These are phyloP conservation scores for Cavenderia fasciculata DNA, from an alignment of 78 protist species.

Conservation along the genomic window DNA sequence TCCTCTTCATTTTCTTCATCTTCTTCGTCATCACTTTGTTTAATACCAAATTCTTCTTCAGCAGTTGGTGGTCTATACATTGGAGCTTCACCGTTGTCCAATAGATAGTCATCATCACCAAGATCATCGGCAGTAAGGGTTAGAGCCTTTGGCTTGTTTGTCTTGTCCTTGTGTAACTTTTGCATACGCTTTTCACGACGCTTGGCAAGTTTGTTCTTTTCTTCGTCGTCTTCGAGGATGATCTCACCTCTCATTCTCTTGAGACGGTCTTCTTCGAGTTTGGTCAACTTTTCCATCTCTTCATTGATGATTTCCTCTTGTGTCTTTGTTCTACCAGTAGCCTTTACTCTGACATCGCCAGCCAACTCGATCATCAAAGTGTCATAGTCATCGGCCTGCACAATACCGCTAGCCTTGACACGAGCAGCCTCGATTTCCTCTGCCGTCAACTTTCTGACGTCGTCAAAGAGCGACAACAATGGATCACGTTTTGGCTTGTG, in stretches of 20 bases:
- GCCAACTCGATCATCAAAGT: constrained; percentile 12
- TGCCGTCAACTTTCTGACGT: too few species aligned
- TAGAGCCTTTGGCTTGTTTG: neutral
- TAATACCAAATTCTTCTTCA: neutral
- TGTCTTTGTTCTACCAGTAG: constrained; percentile 78
- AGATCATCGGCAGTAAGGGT: constrained; percentile 21
- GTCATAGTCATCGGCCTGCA: constrained; percentile 58
- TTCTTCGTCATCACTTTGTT: neutral
- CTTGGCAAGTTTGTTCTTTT: constrained; percentile 7
- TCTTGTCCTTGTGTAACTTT: constrained; percentile 1
- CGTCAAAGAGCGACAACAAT: neutral
- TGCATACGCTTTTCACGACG: constrained; percentile 12
- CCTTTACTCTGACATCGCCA: constrained; percentile 32
- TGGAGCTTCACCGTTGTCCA: constrained; percentile 10
- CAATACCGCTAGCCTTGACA: neutral
- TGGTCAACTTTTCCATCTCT: constrained; percentile 51
- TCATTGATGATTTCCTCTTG: constrained; percentile 62
- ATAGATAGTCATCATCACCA: constrained; percentile 20
- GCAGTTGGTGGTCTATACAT: too few species aligned
- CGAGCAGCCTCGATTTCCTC: too few species aligned
- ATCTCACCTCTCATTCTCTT: constrained; percentile 71
- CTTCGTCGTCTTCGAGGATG: constrained; percentile 23
- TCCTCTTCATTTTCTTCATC: constrained; percentile 17
- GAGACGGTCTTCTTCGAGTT: constrained; percentile 67
- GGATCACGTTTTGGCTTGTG: neutral